Conservation (phyloP, 495 filamentous ascomycete species). For the Venustampulla echinocandica region DNA sequence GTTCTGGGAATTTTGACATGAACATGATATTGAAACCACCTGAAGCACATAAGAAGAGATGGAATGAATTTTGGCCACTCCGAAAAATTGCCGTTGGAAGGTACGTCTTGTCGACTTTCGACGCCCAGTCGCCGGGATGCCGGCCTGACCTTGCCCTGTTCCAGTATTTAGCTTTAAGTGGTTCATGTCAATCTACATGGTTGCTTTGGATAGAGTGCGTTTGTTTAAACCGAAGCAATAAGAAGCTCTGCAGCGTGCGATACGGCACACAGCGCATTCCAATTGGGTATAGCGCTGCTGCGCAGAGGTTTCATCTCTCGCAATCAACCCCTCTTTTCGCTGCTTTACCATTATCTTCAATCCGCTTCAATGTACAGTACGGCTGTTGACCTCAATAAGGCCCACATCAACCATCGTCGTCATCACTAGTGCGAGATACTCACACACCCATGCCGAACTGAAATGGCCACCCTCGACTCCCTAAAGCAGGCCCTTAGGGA, state of each 20-base stretch:
- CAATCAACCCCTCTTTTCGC: slow-evolving; percentile 8
- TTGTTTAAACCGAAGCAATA: too few species aligned
- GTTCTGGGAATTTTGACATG: too few species aligned
- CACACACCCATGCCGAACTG: slow-evolving; percentile 12
- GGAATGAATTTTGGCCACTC: too few species aligned
- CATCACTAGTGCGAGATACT: slow-evolving; percentile 15
- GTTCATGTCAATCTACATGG: too few species aligned
- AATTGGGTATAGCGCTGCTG: slow-evolving; percentile 6
- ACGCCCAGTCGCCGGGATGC: too few species aligned
- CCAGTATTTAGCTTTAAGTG: too few species aligned
- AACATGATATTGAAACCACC: too few species aligned
- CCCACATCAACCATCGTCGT: slow-evolving; percentile 21
- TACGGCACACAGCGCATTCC: slow-evolving; percentile 1
- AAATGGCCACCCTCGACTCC: slow-evolving; percentile 45
- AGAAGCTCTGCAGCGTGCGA: not conserved
- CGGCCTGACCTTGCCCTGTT: too few species aligned
- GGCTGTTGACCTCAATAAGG: slow-evolving; percentile 5
- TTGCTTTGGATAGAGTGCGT: too few species aligned
- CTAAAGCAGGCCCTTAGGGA: slow-evolving; percentile 43
- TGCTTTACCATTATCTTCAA: slow-evolving; percentile 3
- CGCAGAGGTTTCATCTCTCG: not conserved
- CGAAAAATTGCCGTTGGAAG: too few species aligned
- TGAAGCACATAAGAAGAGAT: too few species aligned
- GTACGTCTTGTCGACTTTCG: too few species aligned
- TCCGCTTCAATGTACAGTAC: slow-evolving; percentile 4